Evolutionary conservation across 2,329 filamentous ascomycete genomes (phyloP).

Genomic region (Bertia moriformis): DNA sequence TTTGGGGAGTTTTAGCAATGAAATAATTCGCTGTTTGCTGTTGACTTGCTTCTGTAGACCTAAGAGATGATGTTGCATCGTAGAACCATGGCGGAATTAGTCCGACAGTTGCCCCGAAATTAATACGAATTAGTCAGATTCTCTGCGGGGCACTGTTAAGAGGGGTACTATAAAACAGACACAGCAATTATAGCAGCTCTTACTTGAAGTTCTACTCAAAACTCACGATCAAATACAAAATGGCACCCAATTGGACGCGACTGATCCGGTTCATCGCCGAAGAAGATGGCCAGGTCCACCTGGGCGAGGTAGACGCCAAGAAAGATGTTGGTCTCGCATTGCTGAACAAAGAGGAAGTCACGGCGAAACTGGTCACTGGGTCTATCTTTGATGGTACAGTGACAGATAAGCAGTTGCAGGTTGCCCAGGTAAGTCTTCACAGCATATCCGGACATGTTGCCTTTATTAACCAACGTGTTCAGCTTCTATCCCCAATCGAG

Average conservation of each 20-base stretch:
- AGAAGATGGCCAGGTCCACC: conserved; percentile 22
- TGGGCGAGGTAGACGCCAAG: conserved; percentile 19
- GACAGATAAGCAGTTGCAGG: conserved; percentile 12
- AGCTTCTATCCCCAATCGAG: conserved; percentile 17
- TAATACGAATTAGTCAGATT: too few species aligned
- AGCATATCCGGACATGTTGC: too few species aligned
- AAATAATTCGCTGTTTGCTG: too few species aligned
- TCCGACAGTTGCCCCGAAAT: too few species aligned
- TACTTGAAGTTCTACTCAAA: not conserved
- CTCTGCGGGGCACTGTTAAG: too few species aligned
- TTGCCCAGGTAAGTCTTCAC: conserved; percentile 10
- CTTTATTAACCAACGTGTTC: conserved; percentile 1
- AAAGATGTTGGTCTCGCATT: conserved; percentile 18
- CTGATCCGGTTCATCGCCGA: conserved; percentile 23
- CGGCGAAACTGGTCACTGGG: conserved; percentile 16
- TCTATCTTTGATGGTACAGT: conserved; percentile 18
- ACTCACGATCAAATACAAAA: not conserved
- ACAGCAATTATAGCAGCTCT: too few species aligned
- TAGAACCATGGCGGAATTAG: too few species aligned
- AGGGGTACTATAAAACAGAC: too few species aligned
- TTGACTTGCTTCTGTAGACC: too few species aligned
- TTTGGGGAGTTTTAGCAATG: too few species aligned
- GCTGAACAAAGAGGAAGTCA: conserved; percentile 15
- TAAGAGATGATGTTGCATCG: too few species aligned
- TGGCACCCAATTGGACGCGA: conserved; percentile 17